Evolutionary conservation across 2,329 filamentous ascomycete species (phyloP), one percentile per base, ranked within the genome.

Genomic region (Samsoniella hepiali): DNA sequence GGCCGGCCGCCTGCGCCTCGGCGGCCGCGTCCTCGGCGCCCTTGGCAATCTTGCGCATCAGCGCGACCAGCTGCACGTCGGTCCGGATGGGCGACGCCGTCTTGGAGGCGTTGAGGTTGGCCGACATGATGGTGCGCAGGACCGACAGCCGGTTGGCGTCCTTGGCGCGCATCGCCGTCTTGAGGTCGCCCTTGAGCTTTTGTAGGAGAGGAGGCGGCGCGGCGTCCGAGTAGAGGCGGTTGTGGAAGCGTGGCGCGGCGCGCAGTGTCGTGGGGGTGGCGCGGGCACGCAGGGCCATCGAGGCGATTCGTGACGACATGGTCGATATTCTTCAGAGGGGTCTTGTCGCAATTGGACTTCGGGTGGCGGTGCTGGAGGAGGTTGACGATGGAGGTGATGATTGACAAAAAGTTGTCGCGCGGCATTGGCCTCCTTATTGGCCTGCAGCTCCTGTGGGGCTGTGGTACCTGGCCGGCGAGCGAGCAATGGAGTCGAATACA

Each of bases 81-180:
- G 86, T 90, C 62, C 78, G 80, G 71, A 93, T 85, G n/a, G 91
- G 90, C 45, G 78, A 80, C 45, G 82, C 72, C 15, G 89, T 91
- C 77, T 93, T 93, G 73, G 87, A 88, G 40, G 89, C 87, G 75
- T 93, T 93, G 69, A 88, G 87, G 65, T 89, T 86, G 66, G 89
- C 84, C 38, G 89, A 81, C 67, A 93, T 82, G 66, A 93, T 78
- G 47, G 82, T 75, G 68, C 91, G 88, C 56, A 94, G 82, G 44
- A 91, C 89, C 45, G 83, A 78, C 32, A 93, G 84, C 2, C 88
- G 86, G 32, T 84, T 78, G 32, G 80, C 76, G 71, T 90, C 86
- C 74, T 88, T 89, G 68, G 81, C 80, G 64, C 82, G 82, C 87
- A 90, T 89, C 56, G 87, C 86, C 10, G 79, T 75, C 77, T 90